Percentiles rank a stretch among this genome's conserved stretches.
Evolutionary conservation across 208 protist species (phyloP).

Genomic region (Wallacemonas rigidus): DNA sequence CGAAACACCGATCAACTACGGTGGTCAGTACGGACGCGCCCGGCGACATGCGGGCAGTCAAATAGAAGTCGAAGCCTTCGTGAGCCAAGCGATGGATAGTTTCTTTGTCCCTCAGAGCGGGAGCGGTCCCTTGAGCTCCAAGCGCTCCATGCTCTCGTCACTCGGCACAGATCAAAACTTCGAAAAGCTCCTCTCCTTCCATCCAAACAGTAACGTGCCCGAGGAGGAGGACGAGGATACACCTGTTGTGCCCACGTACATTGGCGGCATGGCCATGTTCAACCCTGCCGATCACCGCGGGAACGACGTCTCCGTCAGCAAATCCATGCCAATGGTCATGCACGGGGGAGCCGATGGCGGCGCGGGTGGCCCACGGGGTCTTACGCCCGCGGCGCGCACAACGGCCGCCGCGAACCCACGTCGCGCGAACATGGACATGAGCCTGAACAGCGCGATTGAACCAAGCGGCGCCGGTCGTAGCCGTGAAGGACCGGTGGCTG

Average conservation of each 20-base stretch:
- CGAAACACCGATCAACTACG: constrained; percentile 29
- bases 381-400: constrained; percentile 7
- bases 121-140: constrained; percentile 23
- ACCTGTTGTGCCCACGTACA: constrained; percentile 36
- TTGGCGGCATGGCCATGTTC: constrained; percentile 45
- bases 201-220: constrained; percentile 28
- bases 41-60: neutral
- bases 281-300: constrained; percentile 25
- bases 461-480: neutral
- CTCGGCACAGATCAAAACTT: constrained; percentile 44
- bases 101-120: constrained; percentile 21
- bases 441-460: constrained; percentile 24
- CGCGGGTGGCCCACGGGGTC: no score
- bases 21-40: constrained; percentile 18
- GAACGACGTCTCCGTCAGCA: constrained; percentile 37
- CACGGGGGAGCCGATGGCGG: neutral
- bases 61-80: constrained; percentile 40
- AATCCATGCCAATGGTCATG: constrained; percentile 31
- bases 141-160: constrained; percentile 40
- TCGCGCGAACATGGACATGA: constrained; percentile 4
- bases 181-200: constrained; percentile 39
- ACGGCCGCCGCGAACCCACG: neutral
- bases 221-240: constrained; percentile 24
- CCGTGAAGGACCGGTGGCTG: neutral
- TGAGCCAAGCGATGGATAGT: constrained; percentile 45